Conservation (phyloP, 2,329 filamentous ascomycete genomes). For the Cladorrhinum sp. region DNA sequence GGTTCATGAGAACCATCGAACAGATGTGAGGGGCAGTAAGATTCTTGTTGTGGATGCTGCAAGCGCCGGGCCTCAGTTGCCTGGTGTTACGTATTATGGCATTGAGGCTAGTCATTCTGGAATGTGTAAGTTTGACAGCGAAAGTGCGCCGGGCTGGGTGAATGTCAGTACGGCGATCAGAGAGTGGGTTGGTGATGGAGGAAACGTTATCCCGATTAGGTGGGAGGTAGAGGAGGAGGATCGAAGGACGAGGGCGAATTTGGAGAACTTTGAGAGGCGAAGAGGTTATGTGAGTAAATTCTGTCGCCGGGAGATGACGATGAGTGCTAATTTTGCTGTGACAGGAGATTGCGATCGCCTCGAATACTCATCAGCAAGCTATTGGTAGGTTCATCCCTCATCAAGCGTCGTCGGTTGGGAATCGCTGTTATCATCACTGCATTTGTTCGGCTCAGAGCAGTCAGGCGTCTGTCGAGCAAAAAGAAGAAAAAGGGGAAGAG, state of each 20-base stretch:
- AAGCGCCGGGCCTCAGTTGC: slow-evolving; percentile 66
- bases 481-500: not conserved
- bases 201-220: slow-evolving; percentile 50
- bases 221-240: slow-evolving; percentile 62
- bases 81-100: slow-evolving; percentile 69
- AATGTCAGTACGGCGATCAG: slow-evolving; percentile 48
- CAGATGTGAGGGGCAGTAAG: slow-evolving; percentile 62
- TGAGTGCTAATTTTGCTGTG: not conserved
- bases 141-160: slow-evolving; percentile 62
- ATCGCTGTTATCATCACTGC: not conserved
- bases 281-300: slow-evolving; percentile 38
- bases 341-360: slow-evolving; percentile 8
- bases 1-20: slow-evolving; percentile 72
- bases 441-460: not conserved
- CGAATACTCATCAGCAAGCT: slow-evolving; percentile 12
- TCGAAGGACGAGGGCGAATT: slow-evolving; percentile 40
- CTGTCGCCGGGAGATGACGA: not conserved
- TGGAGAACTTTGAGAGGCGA: slow-evolving; percentile 46
- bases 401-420: not conserved
- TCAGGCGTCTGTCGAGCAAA: not conserved
- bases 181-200: slow-evolving; percentile 54
- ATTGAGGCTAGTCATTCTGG: slow-evolving; percentile 69
- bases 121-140: slow-evolving; percentile 70
- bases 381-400: slow-evolving; percentile 23
- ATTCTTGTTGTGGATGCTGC: slow-evolving; percentile 65